Base-by-base conservation (phyloP, 2,329 filamentous ascomycete genomes). In the Furcasterigmium furcatum region DNA sequence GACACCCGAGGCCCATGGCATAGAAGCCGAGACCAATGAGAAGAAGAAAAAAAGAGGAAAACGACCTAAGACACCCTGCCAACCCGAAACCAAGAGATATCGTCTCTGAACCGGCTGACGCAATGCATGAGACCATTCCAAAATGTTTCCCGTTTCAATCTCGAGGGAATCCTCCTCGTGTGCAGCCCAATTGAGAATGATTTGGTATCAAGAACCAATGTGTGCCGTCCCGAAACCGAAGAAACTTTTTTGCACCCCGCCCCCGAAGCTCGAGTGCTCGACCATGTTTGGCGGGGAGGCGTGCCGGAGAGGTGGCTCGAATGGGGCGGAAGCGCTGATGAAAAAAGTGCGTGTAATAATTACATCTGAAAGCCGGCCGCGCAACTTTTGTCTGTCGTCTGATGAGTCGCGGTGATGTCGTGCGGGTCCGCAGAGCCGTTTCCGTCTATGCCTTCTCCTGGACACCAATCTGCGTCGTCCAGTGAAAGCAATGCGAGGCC, bases 91-190 rank as follows among this genome's bases (percentile, higher is more conserved):
- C 44, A 41, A 36, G 24, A 12, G 16, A 36, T n/a, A 43, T 25
- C 52, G 48, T 54, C 52, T 52, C 32, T 60, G 63, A 56, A 58
- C 61, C 63, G 62, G 63, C 65, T 52, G 61, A 56, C 52, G 55
- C 54, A 61, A 68, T 69, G 66, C 30, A 32, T 32, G 13, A 32
- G 16, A 32, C 30, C 30, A 32, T 32, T 16, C 30, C 14, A 32
- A 32, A 32, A 16, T 32, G 30, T 32, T 13, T 56, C 45, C 65
- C 62, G 49, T 66, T 49, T 62, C 50, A 53, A 42, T 50, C 58
- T 55, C 41, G 32, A 42, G 45, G 9, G 18, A 8, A 54, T 48
- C 52, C 50, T 53, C 48, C 30, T 16, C 30, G 13, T 5, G 30
- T 32, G 14, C 30, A 12, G 14, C 30, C 30, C 7, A 32, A 32